Evolutionary conservation across 345 rosid species (phyloP).

Genomic region (Populus simonii): DNA sequence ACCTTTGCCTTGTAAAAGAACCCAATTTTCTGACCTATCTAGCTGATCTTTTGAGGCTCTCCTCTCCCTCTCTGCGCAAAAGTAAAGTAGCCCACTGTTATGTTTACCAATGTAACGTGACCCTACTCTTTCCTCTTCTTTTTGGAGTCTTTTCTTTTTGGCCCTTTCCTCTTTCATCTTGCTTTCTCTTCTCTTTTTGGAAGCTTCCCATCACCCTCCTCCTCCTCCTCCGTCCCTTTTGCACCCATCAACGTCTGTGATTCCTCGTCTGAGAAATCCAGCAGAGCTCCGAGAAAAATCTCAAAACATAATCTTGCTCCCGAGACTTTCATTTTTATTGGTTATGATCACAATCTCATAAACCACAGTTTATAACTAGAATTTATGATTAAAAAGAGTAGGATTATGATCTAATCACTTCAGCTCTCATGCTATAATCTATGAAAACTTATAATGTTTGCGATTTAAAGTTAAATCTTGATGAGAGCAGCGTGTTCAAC

Average conservation of each 20-base stretch:
- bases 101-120: constrained; percentile 1
- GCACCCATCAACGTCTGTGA: neutral
- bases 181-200: constrained; percentile 32
- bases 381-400: no score
- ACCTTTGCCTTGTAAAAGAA: constrained; percentile 17
- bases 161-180: constrained; percentile 14
- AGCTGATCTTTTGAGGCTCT: constrained; percentile 20
- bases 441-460: neutral
- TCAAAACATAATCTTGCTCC: no score
- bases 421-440: neutral
- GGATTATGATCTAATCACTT: neutral
- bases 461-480: neutral
- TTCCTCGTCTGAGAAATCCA: neutral
- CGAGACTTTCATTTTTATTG: no score
- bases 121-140: constrained; percentile 19
- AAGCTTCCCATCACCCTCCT: constrained; percentile 26
- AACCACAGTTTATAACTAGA: no score
- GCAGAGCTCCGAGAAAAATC: neutral
- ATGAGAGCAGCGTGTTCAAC: neutral
- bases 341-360: no score
- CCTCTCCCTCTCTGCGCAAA: constrained; percentile 1
- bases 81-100: constrained; percentile 1
- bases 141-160: constrained; percentile 17
- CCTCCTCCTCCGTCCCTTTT: neutral
- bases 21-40: constrained; percentile 12